These are phyloP conservation scores for Trifolium dubium DNA, from an alignment of 306 rosid species.

Conservation along the genomic window DNA sequence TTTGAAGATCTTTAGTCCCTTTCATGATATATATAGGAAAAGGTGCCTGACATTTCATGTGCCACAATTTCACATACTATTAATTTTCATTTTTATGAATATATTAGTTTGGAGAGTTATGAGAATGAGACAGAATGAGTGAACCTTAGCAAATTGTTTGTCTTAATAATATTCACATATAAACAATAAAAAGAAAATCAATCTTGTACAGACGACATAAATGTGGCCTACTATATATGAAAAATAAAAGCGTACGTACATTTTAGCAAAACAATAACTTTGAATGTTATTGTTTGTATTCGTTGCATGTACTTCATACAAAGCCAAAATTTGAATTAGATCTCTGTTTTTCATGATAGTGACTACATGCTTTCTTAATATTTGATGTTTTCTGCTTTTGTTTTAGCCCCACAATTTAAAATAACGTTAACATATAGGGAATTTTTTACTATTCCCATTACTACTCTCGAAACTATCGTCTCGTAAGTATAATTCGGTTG, in stretches of 20 bases:
- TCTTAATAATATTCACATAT: not conserved
- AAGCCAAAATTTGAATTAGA: constrained; percentile 22
- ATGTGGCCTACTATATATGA: constrained; percentile 16
- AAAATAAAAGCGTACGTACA: constrained; percentile 27
- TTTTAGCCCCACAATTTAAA: not conserved
- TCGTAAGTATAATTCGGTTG: too few relatives aligned
- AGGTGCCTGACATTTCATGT: constrained; percentile 23
- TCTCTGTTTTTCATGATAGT: constrained; percentile 8
- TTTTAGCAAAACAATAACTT: constrained; percentile 28
- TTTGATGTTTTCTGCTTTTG: not conserved
- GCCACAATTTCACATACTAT: constrained; percentile 1
- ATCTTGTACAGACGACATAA: constrained; percentile 18
- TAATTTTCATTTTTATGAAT: not conserved
- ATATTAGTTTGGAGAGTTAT: not conserved
- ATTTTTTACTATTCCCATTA: too few relatives aligned
- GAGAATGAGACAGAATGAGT: constrained; percentile 22
- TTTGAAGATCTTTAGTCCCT: constrained; percentile 14
- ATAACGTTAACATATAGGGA: too few relatives aligned
- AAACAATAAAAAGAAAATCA: not conserved
- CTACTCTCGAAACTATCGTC: too few relatives aligned
- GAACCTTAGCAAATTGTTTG: constrained; percentile 19
- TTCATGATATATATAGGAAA: constrained; percentile 14
- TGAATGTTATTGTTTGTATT: constrained; percentile 32
- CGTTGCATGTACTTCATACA: constrained; percentile 12
- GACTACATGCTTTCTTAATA: not conserved